phyloP scores from a whole-genome alignment of 305 asterid species.

The Striga hermonthica region DNA sequence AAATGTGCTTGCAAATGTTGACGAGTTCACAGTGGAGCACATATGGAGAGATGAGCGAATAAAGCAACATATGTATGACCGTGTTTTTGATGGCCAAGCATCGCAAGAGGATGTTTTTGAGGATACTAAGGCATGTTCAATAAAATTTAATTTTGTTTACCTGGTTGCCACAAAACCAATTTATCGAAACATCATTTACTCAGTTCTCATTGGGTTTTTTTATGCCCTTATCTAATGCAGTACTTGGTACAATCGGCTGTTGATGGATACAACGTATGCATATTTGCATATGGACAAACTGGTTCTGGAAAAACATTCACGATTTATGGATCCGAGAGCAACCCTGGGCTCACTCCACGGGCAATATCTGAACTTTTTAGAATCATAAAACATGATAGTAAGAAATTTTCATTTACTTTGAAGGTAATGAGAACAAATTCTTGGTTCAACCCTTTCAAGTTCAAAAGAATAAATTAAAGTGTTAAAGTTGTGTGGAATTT shows the following conservation, averaged over 20 bases:
- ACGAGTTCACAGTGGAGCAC: conserved; percentile 92
- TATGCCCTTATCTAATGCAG: conserved; percentile 37
- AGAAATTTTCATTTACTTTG: conserved; percentile 64
- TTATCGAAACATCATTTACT: neutral
- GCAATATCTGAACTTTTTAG: conserved; percentile 78
- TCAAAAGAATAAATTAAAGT: conserved; percentile 14
- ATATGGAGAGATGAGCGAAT: conserved; percentile 74
- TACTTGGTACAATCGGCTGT: conserved; percentile 91
- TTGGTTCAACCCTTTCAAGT: neutral
- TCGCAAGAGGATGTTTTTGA: conserved; percentile 86
- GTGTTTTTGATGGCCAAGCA: conserved; percentile 74
- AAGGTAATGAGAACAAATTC: conserved; percentile 51
- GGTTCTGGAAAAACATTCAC: conserved; percentile 97
- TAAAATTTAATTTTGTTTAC: conserved; percentile 7
- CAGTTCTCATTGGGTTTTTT: no score
- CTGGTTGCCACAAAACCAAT: neutral
- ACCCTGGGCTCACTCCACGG: conserved; percentile 92
- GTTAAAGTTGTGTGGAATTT: neutral
- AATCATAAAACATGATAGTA: conserved; percentile 67
- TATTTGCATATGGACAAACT: conserved; percentile 97
- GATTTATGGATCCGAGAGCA: conserved; percentile 76
- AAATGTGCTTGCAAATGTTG: conserved; percentile 55
- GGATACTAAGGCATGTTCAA: conserved; percentile 79
- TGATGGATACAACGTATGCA: conserved; percentile 94
- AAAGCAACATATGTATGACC: conserved; percentile 90